Evolutionary conservation across 2,329 filamentous ascomycete species (phyloP).

Genomic region (Calonectria hawksworthii): DNA sequence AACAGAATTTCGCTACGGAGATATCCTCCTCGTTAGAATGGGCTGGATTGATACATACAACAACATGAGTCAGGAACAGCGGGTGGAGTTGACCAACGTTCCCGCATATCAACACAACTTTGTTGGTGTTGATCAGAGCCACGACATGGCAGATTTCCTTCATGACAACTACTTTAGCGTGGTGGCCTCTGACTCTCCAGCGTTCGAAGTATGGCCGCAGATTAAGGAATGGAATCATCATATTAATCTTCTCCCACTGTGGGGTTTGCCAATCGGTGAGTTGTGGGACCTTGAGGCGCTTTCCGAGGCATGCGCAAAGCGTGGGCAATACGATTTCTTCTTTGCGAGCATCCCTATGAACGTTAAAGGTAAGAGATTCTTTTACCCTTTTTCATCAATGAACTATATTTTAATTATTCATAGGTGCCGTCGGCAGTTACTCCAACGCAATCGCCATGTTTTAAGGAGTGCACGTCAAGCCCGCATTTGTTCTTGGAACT

Average conservation of each 20-base stretch:
- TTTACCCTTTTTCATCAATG: no score
- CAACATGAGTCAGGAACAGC: background rate
- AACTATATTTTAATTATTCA: background rate
- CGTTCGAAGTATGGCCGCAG: conserved; percentile 15
- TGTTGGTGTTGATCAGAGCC: conserved; percentile 9
- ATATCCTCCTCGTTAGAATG: conserved; percentile 2
- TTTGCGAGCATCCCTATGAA: conserved; percentile 11
- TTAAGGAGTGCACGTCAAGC: background rate
- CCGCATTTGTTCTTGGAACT: background rate
- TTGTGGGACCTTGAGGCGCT: conserved; percentile 6
- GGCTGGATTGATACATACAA: conserved; percentile 18
- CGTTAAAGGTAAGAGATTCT: background rate
- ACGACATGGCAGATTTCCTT: conserved; percentile 11
- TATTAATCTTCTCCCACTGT: conserved; percentile 7
- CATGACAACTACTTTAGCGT: conserved; percentile 15
- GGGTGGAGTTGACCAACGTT: background rate
- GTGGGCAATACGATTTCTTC: conserved; percentile 4
- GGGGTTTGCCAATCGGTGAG: conserved; percentile 15
- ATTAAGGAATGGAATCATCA: conserved; percentile 22
- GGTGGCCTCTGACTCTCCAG: conserved; percentile 15
- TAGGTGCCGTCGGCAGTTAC: conserved; percentile 6
- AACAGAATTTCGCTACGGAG: conserved; percentile 11
- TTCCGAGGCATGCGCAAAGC: background rate
- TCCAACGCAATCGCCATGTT: conserved; percentile 13
- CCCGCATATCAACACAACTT: conserved; percentile 4